A percentile compares a stretch with the other conserved stretches of the same genome.
These are phyloP conservation scores for Alternaria consortialis DNA, from an alignment of 2,329 filamentous ascomycete genomes.

Conservation along the genomic window DNA sequence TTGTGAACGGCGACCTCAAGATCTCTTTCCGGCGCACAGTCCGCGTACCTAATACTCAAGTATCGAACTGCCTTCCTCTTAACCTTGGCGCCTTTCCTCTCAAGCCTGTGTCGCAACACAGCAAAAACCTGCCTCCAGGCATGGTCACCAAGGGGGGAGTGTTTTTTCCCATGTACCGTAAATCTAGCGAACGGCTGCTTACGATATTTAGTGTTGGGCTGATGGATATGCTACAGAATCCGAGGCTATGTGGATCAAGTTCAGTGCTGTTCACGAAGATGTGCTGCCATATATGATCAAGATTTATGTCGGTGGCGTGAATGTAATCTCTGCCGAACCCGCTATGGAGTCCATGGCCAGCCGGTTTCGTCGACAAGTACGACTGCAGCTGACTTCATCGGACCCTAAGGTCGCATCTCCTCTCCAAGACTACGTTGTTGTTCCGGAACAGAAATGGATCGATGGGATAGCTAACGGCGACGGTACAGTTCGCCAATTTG, in stretches of 20 bases:
- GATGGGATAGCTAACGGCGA: constrained; percentile 52
- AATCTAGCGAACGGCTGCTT: neutral
- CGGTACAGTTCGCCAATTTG: constrained; percentile 58
- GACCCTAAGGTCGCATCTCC: neutral
- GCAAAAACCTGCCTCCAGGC: constrained; percentile 41
- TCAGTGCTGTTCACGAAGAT: constrained; percentile 20
- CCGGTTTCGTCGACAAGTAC: constrained; percentile 6
- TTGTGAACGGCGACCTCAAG: constrained; percentile 21
- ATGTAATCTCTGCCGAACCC: constrained; percentile 54
- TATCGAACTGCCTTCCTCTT: constrained; percentile 34
- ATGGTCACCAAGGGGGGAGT: constrained; percentile 56
- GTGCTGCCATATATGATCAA: constrained; percentile 49
- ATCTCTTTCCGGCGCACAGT: constrained; percentile 27
- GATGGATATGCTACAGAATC: constrained; percentile 31
- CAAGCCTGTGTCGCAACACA: constrained; percentile 28
- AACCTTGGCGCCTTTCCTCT: constrained; percentile 25
- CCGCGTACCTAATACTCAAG: constrained; percentile 37
- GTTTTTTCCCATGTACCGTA: constrained; percentile 63
- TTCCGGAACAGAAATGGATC: constrained; percentile 53
- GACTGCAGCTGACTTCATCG: neutral
- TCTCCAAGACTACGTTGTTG: constrained; percentile 56
- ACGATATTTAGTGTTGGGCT: neutral
- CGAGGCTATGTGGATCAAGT: constrained; percentile 57
- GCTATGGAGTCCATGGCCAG: neutral
- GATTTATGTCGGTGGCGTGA: constrained; percentile 54